phyloP scores from a whole-genome alignment of 176 grass and related monocot genomes.

The Oryza glaberrima region DNA sequence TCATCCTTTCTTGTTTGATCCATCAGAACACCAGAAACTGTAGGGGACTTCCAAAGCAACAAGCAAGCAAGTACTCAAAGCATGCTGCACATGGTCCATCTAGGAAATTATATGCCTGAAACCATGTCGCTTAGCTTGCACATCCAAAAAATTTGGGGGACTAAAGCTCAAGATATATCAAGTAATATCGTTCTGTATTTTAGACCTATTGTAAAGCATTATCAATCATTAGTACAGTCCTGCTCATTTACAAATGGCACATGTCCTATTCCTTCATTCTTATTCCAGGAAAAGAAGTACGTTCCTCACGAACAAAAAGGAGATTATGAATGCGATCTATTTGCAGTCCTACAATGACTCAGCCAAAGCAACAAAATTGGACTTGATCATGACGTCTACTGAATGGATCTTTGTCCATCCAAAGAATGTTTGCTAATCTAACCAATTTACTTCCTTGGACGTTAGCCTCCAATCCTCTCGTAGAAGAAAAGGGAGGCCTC shows the following conservation, averaged over 20 bases:
- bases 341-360: slow-evolving; percentile 4
- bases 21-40: background rate
- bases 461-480: slow-evolving; percentile 35
- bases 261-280: background rate
- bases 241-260: background rate
- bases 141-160: background rate
- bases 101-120: background rate
- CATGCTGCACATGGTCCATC: background rate
- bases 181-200: background rate
- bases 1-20: background rate
- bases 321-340: background rate
- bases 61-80: background rate
- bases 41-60: background rate
- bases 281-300: background rate
- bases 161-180: background rate
- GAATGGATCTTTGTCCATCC: background rate
- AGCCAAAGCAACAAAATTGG: slow-evolving; percentile 19
- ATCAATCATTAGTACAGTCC: background rate
- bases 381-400: background rate
- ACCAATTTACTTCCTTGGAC: background rate
- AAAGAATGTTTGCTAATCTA: background rate
- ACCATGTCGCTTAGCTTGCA: background rate
- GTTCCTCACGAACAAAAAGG: background rate
- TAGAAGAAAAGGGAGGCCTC: slow-evolving; percentile 84
- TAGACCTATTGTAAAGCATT: background rate